Percentiles rank a stretch among this genome's conserved stretches.
Evolutionary conservation across 352 stramenopile species (phyloP).

Genomic region (Elongisporangium prolatum): DNA sequence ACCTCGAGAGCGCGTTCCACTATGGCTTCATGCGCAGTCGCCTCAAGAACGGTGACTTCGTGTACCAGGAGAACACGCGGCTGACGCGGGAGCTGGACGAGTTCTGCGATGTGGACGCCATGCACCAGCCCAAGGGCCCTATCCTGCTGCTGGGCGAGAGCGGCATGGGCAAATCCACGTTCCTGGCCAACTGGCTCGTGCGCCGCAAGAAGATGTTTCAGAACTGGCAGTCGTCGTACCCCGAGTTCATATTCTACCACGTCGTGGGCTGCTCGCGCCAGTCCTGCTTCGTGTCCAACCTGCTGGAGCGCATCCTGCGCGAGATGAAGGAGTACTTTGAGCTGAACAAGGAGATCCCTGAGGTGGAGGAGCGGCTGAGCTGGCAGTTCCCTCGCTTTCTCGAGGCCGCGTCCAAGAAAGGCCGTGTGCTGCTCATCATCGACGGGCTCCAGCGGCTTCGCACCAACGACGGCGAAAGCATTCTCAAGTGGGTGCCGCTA

Average conservation of each 20-base stretch:
- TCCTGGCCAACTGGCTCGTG: slow-evolving; percentile 80
- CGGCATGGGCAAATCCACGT: slow-evolving; percentile 69
- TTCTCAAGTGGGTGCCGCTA: slow-evolving; percentile 89
- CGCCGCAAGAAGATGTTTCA: slow-evolving; percentile 83
- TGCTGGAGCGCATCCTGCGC: slow-evolving; percentile 83
- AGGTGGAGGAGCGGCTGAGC: slow-evolving; percentile 81
- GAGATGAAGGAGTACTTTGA: slow-evolving; percentile 92
- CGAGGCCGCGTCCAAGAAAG: slow-evolving; percentile 87
- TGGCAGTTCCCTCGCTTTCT: slow-evolving; percentile 91
- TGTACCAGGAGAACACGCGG: slow-evolving; percentile 64
- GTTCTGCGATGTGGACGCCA: slow-evolving; percentile 82
- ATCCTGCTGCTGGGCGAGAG: slow-evolving; percentile 74
- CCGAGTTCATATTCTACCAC: slow-evolving; percentile 90
- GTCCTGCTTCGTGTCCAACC: slow-evolving; percentile 80
- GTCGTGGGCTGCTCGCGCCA: slow-evolving; percentile 86
- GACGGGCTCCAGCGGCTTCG: slow-evolving; percentile 85
- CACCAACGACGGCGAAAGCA: slow-evolving; percentile 84
- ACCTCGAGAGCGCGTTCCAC: slow-evolving; percentile 77
- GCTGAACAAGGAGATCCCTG: slow-evolving; percentile 77
- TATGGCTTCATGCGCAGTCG: slow-evolving; percentile 77
- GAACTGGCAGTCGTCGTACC: slow-evolving; percentile 77
- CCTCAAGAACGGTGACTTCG: slow-evolving; percentile 63
- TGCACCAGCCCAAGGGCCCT: slow-evolving; percentile 73
- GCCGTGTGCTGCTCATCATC: slow-evolving; percentile 87
- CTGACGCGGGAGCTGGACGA: slow-evolving; percentile 69